Evolutionary conservation across 495 filamentous ascomycete species (phyloP), one percentile per base, ranked within the genome.

Genomic region (Venustampulla echinocandica): DNA sequence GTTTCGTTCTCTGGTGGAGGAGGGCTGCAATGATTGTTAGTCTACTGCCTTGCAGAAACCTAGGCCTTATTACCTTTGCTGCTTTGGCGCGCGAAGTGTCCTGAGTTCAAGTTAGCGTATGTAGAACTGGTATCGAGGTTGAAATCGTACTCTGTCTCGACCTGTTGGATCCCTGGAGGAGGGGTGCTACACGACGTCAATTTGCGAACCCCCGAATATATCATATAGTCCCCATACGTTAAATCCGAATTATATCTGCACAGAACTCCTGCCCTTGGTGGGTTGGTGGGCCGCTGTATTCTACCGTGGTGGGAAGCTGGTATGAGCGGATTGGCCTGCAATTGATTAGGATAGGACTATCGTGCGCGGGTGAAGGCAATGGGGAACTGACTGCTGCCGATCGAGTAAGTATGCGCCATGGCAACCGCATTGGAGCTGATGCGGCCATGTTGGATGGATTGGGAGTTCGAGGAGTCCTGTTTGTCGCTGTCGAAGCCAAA

Each of bases 381-480:
- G 17, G 3, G 25, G 17, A 3, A 49, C 28, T 38, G 6, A 52
- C 49, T 17, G 32, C 42, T 10, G 35, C 17, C 17, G 28, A 38
- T 19, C 24, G 27, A 41, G 4, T 42, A 15, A 49, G 3, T 17
- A 42, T 41, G 15, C 46, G 37, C 37, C 17, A 35, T 4, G 46
- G 46, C 38, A 49, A 15, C 21, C 46, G 46, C 24, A 42, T 23
- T 15, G 46, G 39, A 42, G 38, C 38, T 21, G 46, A 34, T 24
- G 27, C 32, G 11, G 46, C 46, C 46, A 49, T 49, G 37, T 5
- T 49, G 36, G n/a, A n/a, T 23, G 9, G 1, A n/a, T 37, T 36
- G 32, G 19, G 19, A 13, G 7, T 13, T 22, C 2, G 11, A 32
- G 18, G 18, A 24, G 2, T 37, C 33, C 3, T n/a, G 10, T 20